phyloP scores from a whole-genome alignment of 345 rosid genomes.

The Camelina laxa region DNA sequence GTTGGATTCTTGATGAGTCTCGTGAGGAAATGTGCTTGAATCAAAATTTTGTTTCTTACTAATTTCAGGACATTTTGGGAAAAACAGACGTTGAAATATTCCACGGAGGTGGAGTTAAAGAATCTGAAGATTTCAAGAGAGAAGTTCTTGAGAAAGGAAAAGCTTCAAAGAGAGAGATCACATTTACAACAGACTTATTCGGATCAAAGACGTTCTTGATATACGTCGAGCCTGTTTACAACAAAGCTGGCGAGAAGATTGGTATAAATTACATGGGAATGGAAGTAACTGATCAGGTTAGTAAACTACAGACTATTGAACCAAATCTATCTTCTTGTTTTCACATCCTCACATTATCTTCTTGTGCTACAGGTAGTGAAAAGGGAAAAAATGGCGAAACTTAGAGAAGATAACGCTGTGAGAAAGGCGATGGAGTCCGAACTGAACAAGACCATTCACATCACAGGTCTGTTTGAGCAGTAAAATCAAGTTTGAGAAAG shows the following conservation, averaged over 20 bases:
- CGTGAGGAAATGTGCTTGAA: not conserved
- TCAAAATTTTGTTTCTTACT: not conserved
- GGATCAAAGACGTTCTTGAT: slow-evolving; percentile 91
- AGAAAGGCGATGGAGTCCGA: slow-evolving; percentile 97
- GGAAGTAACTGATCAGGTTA: slow-evolving; percentile 97
- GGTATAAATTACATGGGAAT: slow-evolving; percentile 97
- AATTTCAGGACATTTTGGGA: slow-evolving; percentile 79
- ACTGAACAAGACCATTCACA: slow-evolving; percentile 89
- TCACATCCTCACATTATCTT: not conserved
- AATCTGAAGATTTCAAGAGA: slow-evolving; percentile 89
- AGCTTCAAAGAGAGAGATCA: slow-evolving; percentile 93
- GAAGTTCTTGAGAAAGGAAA: slow-evolving; percentile 88
- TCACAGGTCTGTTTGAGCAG: slow-evolving; percentile 65
- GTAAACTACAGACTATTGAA: not conserved
- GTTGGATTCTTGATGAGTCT: not conserved
- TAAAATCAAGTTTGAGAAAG: not conserved
- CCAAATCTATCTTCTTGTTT: not conserved
- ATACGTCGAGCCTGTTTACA: slow-evolving; percentile 87
- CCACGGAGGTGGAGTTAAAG: slow-evolving; percentile 88
- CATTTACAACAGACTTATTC: slow-evolving; percentile 81
- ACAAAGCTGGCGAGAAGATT: slow-evolving; percentile 82
- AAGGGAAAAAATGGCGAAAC: slow-evolving; percentile 85
- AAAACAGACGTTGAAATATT: slow-evolving; percentile 93
- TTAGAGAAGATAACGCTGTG: slow-evolving; percentile 95
- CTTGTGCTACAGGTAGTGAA: slow-evolving; percentile 60